Evolutionary conservation across 257 asterid species (phyloP).

Genomic region (Leonotis leonurus): DNA sequence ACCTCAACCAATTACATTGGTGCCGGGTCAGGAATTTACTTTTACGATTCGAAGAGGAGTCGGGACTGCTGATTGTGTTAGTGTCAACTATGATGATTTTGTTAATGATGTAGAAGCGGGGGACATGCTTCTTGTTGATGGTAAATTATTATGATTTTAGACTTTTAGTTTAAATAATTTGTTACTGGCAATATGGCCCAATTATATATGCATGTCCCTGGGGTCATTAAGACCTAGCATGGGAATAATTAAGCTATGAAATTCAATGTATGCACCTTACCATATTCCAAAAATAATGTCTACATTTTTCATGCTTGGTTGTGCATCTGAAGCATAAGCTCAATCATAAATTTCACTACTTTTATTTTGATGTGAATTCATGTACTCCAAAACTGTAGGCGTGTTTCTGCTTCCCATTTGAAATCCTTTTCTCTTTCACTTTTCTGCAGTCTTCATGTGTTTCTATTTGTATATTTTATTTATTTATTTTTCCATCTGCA

Average conservation of each 20-base stretch:
- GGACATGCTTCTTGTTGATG: conserved; percentile 98
- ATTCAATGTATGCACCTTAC: not conserved
- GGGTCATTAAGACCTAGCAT: too few relatives aligned
- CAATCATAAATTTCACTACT: not conserved
- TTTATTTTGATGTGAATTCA: not conserved
- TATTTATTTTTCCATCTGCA: too few relatives aligned
- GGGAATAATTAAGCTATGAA: too few relatives aligned
- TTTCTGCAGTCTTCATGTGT: not conserved
- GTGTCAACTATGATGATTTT: conserved; percentile 98
- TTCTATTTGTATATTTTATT: not conserved
- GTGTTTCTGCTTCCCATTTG: not conserved
- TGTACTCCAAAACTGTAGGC: not conserved
- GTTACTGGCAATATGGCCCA: conserved; percentile 1
- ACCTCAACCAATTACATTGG: conserved; percentile 80
- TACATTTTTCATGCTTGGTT: not conserved
- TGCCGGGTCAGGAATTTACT: conserved; percentile 86
- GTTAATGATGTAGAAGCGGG: conserved; percentile 92
- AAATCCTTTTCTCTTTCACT: not conserved
- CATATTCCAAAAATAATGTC: not conserved
- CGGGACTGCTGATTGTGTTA: conserved; percentile 82
- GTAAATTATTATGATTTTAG: conserved; percentile 31
- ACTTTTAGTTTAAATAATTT: not conserved
- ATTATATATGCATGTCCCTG: too few relatives aligned
- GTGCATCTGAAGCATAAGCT: not conserved
- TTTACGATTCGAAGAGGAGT: conserved; percentile 95